These are phyloP conservation scores for Cystofilobasidium macerans DNA, from an alignment of 768 basidiomycete species.

Conservation along the genomic window DNA sequence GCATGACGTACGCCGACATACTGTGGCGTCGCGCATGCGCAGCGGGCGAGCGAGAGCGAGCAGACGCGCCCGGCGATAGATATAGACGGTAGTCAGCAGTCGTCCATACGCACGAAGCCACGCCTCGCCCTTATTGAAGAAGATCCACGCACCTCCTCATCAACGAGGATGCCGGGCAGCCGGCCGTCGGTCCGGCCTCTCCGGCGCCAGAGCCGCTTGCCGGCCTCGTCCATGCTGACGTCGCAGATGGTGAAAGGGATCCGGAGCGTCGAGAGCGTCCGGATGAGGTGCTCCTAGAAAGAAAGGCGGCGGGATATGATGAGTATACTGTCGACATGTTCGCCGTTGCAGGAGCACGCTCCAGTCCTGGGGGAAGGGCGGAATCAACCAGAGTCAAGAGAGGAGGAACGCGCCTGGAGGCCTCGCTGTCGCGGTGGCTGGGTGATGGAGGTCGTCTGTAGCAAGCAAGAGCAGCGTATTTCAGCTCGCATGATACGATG, in stretches of 20 bases:
- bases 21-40: background rate
- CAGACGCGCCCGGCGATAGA: background rate
- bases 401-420: background rate
- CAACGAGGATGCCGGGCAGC: slow-evolving; percentile 19
- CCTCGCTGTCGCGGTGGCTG: background rate
- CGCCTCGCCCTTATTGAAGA: background rate
- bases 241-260: slow-evolving; percentile 11
- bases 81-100: background rate
- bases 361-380: background rate
- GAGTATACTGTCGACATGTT: too few species aligned
- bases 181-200: slow-evolving; percentile 23
- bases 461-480: background rate
- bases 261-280: slow-evolving; percentile 8
- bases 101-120: background rate
- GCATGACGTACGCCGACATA: background rate
- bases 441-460: slow-evolving; percentile 1
- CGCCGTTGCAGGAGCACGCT: too few species aligned
- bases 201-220: slow-evolving; percentile 17
- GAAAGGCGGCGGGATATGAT: too few species aligned
- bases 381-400: background rate
- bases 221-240: slow-evolving; percentile 19
- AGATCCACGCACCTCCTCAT: slow-evolving; percentile 13
- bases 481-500: background rate
- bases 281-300: slow-evolving; percentile 21
- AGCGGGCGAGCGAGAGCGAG: background rate